Conservation (phyloP, 1,284 basidiomycete genomes). For the Puccinia polysora region DNA sequence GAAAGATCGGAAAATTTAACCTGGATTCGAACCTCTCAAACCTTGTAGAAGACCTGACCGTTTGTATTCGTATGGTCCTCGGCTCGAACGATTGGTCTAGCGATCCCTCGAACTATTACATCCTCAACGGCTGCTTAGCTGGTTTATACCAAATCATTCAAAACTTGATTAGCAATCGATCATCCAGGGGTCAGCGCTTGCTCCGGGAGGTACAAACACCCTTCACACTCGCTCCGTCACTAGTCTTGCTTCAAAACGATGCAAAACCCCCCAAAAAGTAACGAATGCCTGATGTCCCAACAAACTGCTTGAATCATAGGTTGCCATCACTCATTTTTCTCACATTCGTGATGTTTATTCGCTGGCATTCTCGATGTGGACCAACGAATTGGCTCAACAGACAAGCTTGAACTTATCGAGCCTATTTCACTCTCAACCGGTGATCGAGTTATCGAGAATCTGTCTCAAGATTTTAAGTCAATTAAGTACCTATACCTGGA, state of each 20-base stretch:
- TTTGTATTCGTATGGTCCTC: constrained; percentile 25
- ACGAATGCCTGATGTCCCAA: too few relatives aligned
- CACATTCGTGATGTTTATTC: constrained; percentile 28
- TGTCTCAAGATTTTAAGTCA: constrained; percentile 36
- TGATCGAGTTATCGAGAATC: constrained; percentile 30
- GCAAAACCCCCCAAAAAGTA: too few relatives aligned
- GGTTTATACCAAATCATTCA: constrained; percentile 38
- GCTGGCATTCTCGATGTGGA: constrained; percentile 27
- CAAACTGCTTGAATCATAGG: constrained; percentile 13
- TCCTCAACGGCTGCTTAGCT: constrained; percentile 31
- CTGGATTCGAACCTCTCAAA: constrained; percentile 35
- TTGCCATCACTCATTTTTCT: constrained; percentile 26
- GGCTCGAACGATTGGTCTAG: constrained; percentile 11
- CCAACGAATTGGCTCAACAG: constrained; percentile 20
- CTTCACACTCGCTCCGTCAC: constrained; percentile 7
- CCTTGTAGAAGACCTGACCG: constrained; percentile 30
- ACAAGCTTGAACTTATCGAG: constrained; percentile 31
- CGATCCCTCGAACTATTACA: constrained; percentile 33
- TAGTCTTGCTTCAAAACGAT: too few relatives aligned
- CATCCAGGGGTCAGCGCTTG: constrained; percentile 27
- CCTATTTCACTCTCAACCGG: constrained; percentile 32
- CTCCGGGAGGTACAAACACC: constrained; percentile 28
- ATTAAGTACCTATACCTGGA: constrained; percentile 34
- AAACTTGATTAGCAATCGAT: constrained; percentile 35
- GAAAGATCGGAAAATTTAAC: constrained; percentile 40